Base-by-base conservation (phyloP, 768 basidiomycete genomes). In the Suillus alpinus region DNA sequence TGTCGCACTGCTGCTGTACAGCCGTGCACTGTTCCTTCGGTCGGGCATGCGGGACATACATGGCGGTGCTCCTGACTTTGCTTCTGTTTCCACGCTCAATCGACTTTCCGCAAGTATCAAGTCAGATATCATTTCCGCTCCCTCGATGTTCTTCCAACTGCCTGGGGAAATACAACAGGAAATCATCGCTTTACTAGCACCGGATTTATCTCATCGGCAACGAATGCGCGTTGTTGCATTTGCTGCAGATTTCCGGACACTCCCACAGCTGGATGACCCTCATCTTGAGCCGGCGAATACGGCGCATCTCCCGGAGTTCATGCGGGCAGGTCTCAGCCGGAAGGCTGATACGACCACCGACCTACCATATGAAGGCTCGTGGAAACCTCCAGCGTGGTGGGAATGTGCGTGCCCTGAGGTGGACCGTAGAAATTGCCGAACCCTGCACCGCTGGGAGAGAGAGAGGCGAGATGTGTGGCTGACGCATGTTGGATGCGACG, bases 121-220 rank as follows among this genome's bases (percentile, higher is more conserved):
- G 16, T 50, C 46, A 57, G 12, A 53, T 13, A 18, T 13, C 23
- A n/a, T 59, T 26, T 50, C 29, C 10, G 20, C 39, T 3, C 62
- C 62, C 16, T 65, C 67, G 62, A 69, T 75, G 7, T 80, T 83
- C 66, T 63, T 67, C 31, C 39, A 62, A n/a, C 71, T 89, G 13
- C 88, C 88, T 3, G 71, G 69, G 9, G 88, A 89, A 68, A 72
- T 89, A 7, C 81, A 83, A 59, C 78, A 83, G 12, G 68, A 85
- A 67, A 81, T 86, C 40, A 77, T 89, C 37, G 81, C 84, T 13
- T 81, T 82, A 65, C 71, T 87, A 23, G 82, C 85, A 4, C 86
- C 86, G 16, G 75, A 70, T 0, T 79, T 89, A 55, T 87, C 87
- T 18, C 68, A 78, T 20, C 71, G 74, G 2, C 88, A 89, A 65